Evolutionary conservation across 176 grass and related monocot genomes (phyloP), one percentile per base, ranked within the genome.

Genomic region (Triticum turgidum): DNA sequence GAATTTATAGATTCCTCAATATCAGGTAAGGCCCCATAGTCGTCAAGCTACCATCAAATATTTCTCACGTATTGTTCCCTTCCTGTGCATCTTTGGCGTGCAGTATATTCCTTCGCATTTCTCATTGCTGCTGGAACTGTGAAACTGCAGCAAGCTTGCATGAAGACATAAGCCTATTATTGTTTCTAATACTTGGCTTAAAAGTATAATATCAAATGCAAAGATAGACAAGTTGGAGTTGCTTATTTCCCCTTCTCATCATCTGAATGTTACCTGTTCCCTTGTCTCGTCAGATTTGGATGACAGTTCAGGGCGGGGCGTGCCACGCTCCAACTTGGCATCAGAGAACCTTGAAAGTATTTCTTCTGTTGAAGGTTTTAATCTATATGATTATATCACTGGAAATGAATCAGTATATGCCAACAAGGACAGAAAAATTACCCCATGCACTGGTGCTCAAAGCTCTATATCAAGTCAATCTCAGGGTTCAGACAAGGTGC

Each of bases 41-140:
- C 8, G 13, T 18, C 14, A 76, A 18, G 73, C 73, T 76, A 32
- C 17, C 12, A 59, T 52, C 18, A 33, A 72, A 68, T 67, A 18
- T 54, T 79, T 82, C 29, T 52, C 15, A 9, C 27, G 21, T 76
- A 21, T 24, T 66, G 44, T 33, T 61, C 7, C 12, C 18, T 69
- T 32, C 30, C 18, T 70, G 7, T 71, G 47, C n/a, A 38, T 65
- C 61, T 45, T 64, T 80, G 22, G 8, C 6, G 4, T 65, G 30
- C 56, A 74, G 54, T 67, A 73, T 59, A 62, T 65, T 54, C 74
- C 8, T 81, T 63, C 74, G 47, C 10, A 14, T 61, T 41, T 52
- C 63, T 89, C 52, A 69, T 84, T 69, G 22, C 11, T 81, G 33
- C 67, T 82, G 38, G 77, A 80, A 80, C 77, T 83, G 33, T 27